A percentile compares a stretch with the other conserved stretches of the same genome.
Conservation (phyloP, 257 asterid genomes). For the Salvia splendens region DNA sequence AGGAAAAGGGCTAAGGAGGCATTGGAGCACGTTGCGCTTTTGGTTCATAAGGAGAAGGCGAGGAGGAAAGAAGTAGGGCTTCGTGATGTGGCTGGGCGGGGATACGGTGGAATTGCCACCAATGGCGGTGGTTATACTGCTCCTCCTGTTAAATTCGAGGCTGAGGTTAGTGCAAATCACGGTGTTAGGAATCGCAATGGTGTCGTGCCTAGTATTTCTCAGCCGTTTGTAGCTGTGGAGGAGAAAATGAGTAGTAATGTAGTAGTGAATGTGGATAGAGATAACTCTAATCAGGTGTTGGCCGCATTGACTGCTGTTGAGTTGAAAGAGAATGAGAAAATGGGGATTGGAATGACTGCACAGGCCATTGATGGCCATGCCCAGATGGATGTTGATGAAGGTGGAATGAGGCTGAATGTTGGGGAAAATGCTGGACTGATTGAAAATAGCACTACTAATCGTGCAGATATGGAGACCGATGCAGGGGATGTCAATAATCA, state of each 20-base stretch:
- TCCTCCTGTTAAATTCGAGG: constrained; percentile 12
- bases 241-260: constrained; percentile 10
- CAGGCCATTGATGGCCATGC: constrained; percentile 26
- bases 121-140: constrained; percentile 12
- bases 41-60: constrained; percentile 57
- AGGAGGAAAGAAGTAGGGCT: constrained; percentile 45
- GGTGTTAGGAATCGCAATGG: constrained; percentile 30
- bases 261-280: constrained; percentile 37
- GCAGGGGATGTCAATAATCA: constrained; percentile 27
- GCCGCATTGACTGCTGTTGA: constrained; percentile 57
- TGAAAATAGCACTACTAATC: constrained; percentile 29
- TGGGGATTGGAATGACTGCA: constrained; percentile 20
- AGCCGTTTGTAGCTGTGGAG: constrained; percentile 25
- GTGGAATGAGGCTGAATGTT: constrained; percentile 15
- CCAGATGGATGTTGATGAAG: constrained; percentile 58
- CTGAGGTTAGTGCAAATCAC: constrained; percentile 26
- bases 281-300: constrained; percentile 45
- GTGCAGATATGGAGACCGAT: constrained; percentile 28
- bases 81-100: background rate
- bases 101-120: constrained; percentile 17
- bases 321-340: constrained; percentile 44
- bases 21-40: constrained; percentile 54
- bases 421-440: constrained; percentile 17
- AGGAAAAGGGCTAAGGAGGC: constrained; percentile 82
- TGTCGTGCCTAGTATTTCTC: constrained; percentile 27